Evolutionary conservation across 73 alveolate genomes (phyloP).

Genomic region (Symbiodinium natans): DNA sequence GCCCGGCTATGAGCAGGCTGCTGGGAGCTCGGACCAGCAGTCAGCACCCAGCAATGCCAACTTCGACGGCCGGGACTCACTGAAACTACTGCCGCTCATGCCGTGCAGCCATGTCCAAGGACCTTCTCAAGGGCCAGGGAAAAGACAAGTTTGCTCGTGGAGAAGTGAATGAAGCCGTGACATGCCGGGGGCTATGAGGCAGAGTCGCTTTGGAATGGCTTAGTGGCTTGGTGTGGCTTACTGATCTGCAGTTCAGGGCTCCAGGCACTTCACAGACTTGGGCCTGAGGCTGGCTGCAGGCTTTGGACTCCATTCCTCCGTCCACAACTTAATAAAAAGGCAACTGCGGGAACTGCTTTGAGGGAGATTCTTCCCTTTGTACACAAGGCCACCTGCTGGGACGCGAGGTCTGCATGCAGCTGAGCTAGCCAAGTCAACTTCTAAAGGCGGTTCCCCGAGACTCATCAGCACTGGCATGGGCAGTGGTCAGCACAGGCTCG

Average conservation of each 20-base stretch:
- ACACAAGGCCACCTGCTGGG: background rate
- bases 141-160: constrained; percentile 84
- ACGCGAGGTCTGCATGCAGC: background rate
- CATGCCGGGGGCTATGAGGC: constrained; percentile 16
- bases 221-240: background rate
- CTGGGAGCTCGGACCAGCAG: no score
- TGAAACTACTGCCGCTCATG: no score
- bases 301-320: constrained; percentile 28
- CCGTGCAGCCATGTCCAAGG: background rate
- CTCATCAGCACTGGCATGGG: no score
- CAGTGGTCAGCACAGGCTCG: background rate
- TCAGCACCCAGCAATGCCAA: no score
- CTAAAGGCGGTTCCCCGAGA: no score
- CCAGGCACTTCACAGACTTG: background rate
- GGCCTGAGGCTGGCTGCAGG: constrained; percentile 13
- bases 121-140: constrained; percentile 84
- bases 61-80: no score
- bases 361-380: background rate
- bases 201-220: background rate
- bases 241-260: background rate
- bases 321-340: background rate
- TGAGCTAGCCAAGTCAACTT: no score
- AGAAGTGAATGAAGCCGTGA: constrained; percentile 52
- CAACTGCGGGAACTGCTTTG: background rate
- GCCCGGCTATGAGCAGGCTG: constrained; percentile 2